Base-by-base conservation (phyloP, 192 early-diverging fungal genomes). In the Ambispora gerdemannii region DNA sequence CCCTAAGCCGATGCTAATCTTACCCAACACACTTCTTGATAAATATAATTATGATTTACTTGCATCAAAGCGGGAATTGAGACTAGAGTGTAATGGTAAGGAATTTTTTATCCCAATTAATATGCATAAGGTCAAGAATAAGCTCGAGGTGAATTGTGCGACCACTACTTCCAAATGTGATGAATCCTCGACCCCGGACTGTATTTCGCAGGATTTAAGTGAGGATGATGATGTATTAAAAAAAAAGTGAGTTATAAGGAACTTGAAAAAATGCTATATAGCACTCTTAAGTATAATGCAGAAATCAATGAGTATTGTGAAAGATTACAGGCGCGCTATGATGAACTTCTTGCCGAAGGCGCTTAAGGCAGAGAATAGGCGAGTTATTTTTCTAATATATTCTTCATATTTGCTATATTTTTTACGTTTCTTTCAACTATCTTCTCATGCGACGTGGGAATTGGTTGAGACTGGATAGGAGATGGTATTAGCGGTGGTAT, bases 201-300 rank as follows among this genome's bases (percentile, higher is more conserved):
- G n/a, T n/a, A n/a, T n/a, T n/a, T n/a, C n/a, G 31, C 60, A 62
- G 19, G 4, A 62, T 11, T 0, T 3, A 1, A 11, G 36, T 36
- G 36, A 34, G 31, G 13, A 62, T 62, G 10, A 62, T 8, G 20
- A 31, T 62, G 60, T n/a, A 25, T 24, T 24, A 58, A 56, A 58
- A 58, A 58, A 58, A 17, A 25, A 13, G 27, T 24, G 55, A 58
- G 55, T 28, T 58, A 58, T 58, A 25, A 58, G 55, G 55, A 58
- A 28, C 27, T 58, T 11, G 55, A 58, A 58, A 58, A 58, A 58
- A 25, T 28, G 22, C 22, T 58, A 58, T 58, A 58, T 24, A 4
- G 0, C 27, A 24, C 22, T 58, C 55, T 58, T 3, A 28, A 58
- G 22, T 11, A 11, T n/a, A 58, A n/a, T 2, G 22, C 55, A 24